Conservation (phyloP, 805 yeast species). For the Candida ipomoeae region DNA sequence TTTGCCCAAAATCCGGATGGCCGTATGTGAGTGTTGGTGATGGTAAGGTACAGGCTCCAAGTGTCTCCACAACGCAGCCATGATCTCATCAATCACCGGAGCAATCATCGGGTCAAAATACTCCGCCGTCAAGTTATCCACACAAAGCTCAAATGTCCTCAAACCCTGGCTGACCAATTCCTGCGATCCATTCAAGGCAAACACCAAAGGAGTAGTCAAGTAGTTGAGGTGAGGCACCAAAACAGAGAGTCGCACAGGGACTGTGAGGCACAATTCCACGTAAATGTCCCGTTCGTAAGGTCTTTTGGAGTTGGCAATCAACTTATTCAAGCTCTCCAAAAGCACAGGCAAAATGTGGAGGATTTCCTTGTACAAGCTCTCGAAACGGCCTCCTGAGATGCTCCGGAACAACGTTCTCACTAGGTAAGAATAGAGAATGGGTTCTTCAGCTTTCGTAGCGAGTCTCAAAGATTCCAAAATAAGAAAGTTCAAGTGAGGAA, state of each 20-base stretch:
- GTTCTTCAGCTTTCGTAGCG: slow-evolving; percentile 85
- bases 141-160: slow-evolving; percentile 90
- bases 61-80: slow-evolving; percentile 89
- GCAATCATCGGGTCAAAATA: slow-evolving; percentile 96
- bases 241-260: slow-evolving; percentile 91
- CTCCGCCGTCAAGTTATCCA: slow-evolving; percentile 92
- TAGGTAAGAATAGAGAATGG: slow-evolving; percentile 82
- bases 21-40: slow-evolving; percentile 93
- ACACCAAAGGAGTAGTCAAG: slow-evolving; percentile 85
- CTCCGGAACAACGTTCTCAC: slow-evolving; percentile 87
- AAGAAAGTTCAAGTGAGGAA: slow-evolving; percentile 82
- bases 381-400: slow-evolving; percentile 96
- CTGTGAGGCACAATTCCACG: slow-evolving; percentile 91
- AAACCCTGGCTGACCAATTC: slow-evolving; percentile 93
- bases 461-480: slow-evolving; percentile 74
- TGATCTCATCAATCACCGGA: slow-evolving; percentile 91
- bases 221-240: slow-evolving; percentile 88
- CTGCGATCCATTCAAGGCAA: slow-evolving; percentile 83
- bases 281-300: slow-evolving; percentile 91
- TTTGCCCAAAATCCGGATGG: slow-evolving; percentile 88
- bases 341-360: slow-evolving; percentile 85
- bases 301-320: slow-evolving; percentile 76
- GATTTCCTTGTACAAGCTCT: slow-evolving; percentile 85
- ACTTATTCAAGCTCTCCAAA: slow-evolving; percentile 77
- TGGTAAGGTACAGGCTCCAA: slow-evolving; percentile 89